Percentiles rank a stretch among this genome's conserved stretches.
These are phyloP conservation scores for Vairimorpha ceranae DNA, from an alignment of 371 early-diverging fungal genomes.

Conservation along the genomic window DNA sequence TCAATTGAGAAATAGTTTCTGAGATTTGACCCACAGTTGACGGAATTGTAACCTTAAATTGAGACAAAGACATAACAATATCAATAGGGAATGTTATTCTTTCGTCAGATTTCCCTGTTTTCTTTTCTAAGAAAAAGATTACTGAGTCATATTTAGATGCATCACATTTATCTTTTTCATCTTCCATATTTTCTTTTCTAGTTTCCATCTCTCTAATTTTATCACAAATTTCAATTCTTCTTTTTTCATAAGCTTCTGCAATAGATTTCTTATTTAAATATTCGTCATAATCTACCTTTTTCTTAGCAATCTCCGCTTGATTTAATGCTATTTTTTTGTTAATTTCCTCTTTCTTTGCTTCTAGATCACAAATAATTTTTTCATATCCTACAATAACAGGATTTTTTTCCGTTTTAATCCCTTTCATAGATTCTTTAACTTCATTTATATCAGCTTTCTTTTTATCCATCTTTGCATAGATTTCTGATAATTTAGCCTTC, in stretches of 20 bases:
- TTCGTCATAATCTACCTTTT: slow-evolving; percentile 46
- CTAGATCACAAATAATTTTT: slow-evolving; percentile 37
- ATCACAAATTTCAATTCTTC: slow-evolving; percentile 43
- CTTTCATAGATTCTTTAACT: not conserved
- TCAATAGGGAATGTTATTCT: slow-evolving; percentile 27
- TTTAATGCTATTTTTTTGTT: slow-evolving; percentile 26
- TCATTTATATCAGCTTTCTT: slow-evolving; percentile 35
- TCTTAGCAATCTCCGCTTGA: slow-evolving; percentile 39
- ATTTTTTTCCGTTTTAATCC: slow-evolving; percentile 16
- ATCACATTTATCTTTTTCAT: slow-evolving; percentile 44
- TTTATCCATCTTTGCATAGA: slow-evolving; percentile 13
- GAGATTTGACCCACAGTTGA: not conserved
- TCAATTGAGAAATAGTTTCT: slow-evolving; percentile 7
- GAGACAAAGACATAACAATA: slow-evolving; percentile 17
- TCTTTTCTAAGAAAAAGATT: slow-evolving; percentile 8
- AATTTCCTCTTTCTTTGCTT: slow-evolving; percentile 45
- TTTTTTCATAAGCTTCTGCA: slow-evolving; percentile 47
- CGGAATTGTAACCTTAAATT: slow-evolving; percentile 37
- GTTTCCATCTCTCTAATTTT: slow-evolving; percentile 38
- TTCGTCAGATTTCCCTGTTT: not conserved
- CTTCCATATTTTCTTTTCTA: slow-evolving; percentile 27
- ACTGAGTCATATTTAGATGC: slow-evolving; percentile 52
- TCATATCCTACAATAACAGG: slow-evolving; percentile 40
- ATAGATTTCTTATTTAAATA: slow-evolving; percentile 31
- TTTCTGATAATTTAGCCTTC: slow-evolving; percentile 12